These are phyloP conservation scores for Monosporascus ibericus DNA, from an alignment of 2,329 filamentous ascomycete genomes.

Conservation along the genomic window DNA sequence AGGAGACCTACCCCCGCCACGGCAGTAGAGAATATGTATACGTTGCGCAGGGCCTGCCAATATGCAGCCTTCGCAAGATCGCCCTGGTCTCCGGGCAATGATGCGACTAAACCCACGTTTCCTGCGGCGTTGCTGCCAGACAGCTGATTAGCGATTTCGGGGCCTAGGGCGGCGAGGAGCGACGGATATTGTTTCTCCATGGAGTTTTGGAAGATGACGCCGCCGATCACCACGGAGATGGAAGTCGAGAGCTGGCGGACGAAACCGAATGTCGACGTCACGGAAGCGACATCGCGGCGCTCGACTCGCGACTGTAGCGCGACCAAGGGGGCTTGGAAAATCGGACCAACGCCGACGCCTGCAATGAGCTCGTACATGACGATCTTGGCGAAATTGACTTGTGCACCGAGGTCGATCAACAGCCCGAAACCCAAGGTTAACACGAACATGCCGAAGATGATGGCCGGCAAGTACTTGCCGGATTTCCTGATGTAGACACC, in stretches of 20 bases:
- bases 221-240: constrained; percentile 64
- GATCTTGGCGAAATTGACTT: constrained; percentile 48
- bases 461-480: constrained; percentile 57
- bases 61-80: constrained; percentile 34
- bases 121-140: constrained; percentile 45
- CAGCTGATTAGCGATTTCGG: constrained; percentile 37
- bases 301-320: constrained; percentile 59
- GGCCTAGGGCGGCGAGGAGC: constrained; percentile 45
- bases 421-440: constrained; percentile 61
- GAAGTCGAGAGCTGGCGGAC: constrained; percentile 63
- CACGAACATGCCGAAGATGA: constrained; percentile 52
- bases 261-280: constrained; percentile 62
- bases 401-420: constrained; percentile 54
- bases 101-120: constrained; percentile 42
- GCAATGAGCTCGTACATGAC: constrained; percentile 57
- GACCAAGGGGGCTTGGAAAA: constrained; percentile 64
- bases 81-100: constrained; percentile 35
- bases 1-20: constrained; percentile 42
- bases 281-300: constrained; percentile 60
- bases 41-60: constrained; percentile 43
- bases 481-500: constrained; percentile 57
- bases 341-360: constrained; percentile 59
- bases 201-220: constrained; percentile 73
- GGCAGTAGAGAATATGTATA: constrained; percentile 53
- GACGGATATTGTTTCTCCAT: constrained; percentile 51